These are phyloP conservation scores for Alternaria angustiovoidea DNA, from an alignment of 2,329 filamentous ascomycete genomes.

Conservation along the genomic window DNA sequence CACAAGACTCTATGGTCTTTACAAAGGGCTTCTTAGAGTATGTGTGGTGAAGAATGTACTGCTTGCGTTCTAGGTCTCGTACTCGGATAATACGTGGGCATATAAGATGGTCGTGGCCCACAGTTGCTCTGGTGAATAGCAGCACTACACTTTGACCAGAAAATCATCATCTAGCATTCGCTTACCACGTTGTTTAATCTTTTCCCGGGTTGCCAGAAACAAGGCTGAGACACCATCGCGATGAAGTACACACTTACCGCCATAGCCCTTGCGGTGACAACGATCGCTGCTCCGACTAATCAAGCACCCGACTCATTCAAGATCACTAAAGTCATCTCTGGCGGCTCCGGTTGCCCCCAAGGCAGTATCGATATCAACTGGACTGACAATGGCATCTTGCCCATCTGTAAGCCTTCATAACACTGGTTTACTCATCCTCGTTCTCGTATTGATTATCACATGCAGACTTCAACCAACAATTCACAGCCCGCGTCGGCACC, in stretches of 20 bases:
- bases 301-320: conserved; percentile 40
- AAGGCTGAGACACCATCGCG: conserved; percentile 4
- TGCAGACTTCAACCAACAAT: conserved; percentile 42
- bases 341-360: conserved; percentile 48
- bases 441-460: neutral
- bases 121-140: conserved; percentile 17
- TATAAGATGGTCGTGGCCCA: conserved; percentile 37
- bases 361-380: conserved; percentile 46
- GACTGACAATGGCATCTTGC: conserved; percentile 40
- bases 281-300: conserved; percentile 30
- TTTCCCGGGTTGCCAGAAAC: neutral
- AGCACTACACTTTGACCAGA: conserved; percentile 3
- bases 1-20: conserved; percentile 28
- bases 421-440: neutral
- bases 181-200: neutral
- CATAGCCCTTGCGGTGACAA: conserved; percentile 34
- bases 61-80: conserved; percentile 30
- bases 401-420: conserved; percentile 36
- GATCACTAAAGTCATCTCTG: conserved; percentile 41
- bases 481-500: conserved; percentile 43
- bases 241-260: conserved; percentile 39
- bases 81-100: conserved; percentile 32
- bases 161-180: neutral
- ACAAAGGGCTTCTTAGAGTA: conserved; percentile 10
- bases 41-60: conserved; percentile 21